phyloP scores from a whole-genome alignment of 306 rosid genomes.

The Castanea mollissima region DNA sequence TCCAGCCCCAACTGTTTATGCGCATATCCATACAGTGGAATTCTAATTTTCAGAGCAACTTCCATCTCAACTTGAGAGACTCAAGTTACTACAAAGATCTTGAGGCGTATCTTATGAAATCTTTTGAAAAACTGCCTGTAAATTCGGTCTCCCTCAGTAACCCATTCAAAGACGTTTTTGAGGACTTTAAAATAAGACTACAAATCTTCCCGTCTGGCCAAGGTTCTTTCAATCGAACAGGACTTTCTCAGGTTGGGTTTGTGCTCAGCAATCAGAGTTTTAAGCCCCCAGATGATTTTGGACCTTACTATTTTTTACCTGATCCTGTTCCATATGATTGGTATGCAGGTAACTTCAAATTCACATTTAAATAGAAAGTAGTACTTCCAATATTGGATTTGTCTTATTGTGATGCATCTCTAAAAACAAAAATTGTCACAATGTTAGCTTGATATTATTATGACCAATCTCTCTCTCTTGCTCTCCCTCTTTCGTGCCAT shows the following conservation, averaged over 20 bases:
- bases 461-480: not conserved
- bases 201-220: constrained; percentile 46
- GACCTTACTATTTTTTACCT: constrained; percentile 45
- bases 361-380: not conserved
- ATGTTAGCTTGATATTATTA: not conserved
- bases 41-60: constrained; percentile 55
- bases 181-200: constrained; percentile 40
- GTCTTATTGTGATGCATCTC: not conserved
- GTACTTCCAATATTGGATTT: not conserved
- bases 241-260: constrained; percentile 34
- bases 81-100: constrained; percentile 23
- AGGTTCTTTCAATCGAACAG: constrained; percentile 44
- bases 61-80: constrained; percentile 45
- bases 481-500: constrained; percentile 12
- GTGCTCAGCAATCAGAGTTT: constrained; percentile 50
- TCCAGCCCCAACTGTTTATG: constrained; percentile 73
- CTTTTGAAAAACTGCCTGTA: constrained; percentile 30
- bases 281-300: constrained; percentile 36
- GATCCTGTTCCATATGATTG: not conserved
- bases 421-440: not conserved
- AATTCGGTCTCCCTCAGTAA: constrained; percentile 49
- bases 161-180: constrained; percentile 10
- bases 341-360: constrained; percentile 35
- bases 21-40: constrained; percentile 63
- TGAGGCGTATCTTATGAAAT: constrained; percentile 13